Percentiles rank a stretch among this genome's conserved stretches.
These are phyloP conservation scores for Kockovaella imperatae DNA, from an alignment of 768 basidiomycete genomes.

Conservation along the genomic window DNA sequence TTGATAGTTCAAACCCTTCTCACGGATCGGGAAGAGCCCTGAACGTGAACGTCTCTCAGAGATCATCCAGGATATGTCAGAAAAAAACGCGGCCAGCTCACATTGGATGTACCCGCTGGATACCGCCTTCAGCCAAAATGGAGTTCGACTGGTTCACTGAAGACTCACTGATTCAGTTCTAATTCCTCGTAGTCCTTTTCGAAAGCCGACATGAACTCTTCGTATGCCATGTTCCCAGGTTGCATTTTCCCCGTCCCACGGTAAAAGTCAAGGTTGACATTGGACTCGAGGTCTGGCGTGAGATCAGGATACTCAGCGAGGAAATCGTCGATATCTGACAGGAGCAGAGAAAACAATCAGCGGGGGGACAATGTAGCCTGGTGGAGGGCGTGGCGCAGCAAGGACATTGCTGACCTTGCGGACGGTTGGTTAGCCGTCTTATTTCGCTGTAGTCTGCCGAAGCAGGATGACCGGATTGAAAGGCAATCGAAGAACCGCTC, in stretches of 20 bases:
- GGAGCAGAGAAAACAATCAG: too few species aligned
- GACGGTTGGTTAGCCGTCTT: too few species aligned
- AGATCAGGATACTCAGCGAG: conserved; percentile 19
- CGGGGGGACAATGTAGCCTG: too few species aligned
- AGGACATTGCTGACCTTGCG: too few species aligned
- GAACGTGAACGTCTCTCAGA: not conserved
- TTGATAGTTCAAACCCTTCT: conserved; percentile 35
- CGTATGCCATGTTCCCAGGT: conserved; percentile 22
- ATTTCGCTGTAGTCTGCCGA: too few species aligned
- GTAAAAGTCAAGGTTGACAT: conserved; percentile 30
- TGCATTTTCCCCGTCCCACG: conserved; percentile 11
- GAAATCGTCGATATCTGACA: conserved; percentile 24
- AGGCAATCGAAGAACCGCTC: too few species aligned
- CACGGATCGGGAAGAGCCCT: conserved; percentile 42
- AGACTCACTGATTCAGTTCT: conserved; percentile 35
- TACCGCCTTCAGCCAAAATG: not conserved
- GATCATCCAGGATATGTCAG: not conserved
- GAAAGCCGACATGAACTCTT: conserved; percentile 21
- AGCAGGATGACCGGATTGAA: too few species aligned
- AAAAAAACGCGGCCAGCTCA: conserved; percentile 4
- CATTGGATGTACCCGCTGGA: conserved; percentile 32
- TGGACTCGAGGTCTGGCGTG: not conserved
- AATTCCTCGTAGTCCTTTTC: conserved; percentile 24
- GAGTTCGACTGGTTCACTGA: not conserved
- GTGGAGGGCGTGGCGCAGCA: too few species aligned